Base-by-base conservation (phyloP, 1,139 yeast species). In the Lodderomyces pseudojiufengensis region DNA sequence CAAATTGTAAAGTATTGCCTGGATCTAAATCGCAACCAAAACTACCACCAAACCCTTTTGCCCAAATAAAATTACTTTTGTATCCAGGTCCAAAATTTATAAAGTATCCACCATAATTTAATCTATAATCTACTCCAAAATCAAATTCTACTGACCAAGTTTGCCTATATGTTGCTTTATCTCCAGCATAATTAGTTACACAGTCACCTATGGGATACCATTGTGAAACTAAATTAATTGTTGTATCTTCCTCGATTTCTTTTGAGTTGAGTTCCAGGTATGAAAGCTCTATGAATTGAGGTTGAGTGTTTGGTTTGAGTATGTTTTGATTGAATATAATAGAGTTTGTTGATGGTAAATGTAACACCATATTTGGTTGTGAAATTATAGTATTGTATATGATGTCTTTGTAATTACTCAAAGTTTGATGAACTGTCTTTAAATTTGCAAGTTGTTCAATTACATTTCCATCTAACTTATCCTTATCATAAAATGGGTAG, bases 1-100 rank as follows among this genome's bases (percentile, higher is more conserved):
- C 55, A 37, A 58, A 51, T 39, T 59, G 65, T 30, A 60, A 36
- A 3, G 43, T 36, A 24, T 50, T 45, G 2, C 53, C 49, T 5
- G 54, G 43, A 2, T 38, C 45, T 3, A 57, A 51, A 20, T 43
- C 44, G 39, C 65, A 60, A 10, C 50, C 33, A 4, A 50, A 31
- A 4, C 48, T 22, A 1, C 63, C 63, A 15, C 57, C 48, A 5
- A 49, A 31, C 3, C 49, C 44, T 6, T 37, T 32, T 1, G 47
- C 43, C n/a, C 39, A 29, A 7, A 39, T 40, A 9, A 47, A 24
- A 32, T 44, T 53, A 3, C 37, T 9, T 3, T 45, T 40, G 6
- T 43, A 34, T 13, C 38, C 32, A 3, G 60, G 57, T 13, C 43
- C 35, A 23, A 51, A 16, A 9, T 46, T 46, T 23, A 47, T 40